Conservation (phyloP, 2,329 filamentous ascomycete species). For the Pleomassaria siparia region DNA sequence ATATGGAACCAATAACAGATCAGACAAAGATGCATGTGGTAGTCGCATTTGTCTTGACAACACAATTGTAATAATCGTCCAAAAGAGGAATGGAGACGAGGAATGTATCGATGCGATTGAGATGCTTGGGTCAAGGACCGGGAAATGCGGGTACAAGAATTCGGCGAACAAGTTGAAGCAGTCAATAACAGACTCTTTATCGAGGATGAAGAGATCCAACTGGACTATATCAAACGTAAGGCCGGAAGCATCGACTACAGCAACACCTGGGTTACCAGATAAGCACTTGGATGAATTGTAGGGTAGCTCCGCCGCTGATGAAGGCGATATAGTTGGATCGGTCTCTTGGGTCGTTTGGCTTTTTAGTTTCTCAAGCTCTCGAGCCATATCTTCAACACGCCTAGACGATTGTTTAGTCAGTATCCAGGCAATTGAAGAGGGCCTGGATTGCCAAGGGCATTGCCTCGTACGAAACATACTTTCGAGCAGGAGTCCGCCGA, state of each 20-base stretch:
- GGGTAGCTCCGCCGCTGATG: slow-evolving; percentile 9
- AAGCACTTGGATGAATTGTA: slow-evolving; percentile 14
- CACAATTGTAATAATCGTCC: slow-evolving; percentile 22
- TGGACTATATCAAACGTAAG: slow-evolving; percentile 13
- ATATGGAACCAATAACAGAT: slow-evolving; percentile 11
- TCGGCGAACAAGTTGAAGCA: slow-evolving; percentile 22
- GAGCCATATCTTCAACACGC: slow-evolving; percentile 28
- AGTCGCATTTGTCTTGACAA: slow-evolving; percentile 10
- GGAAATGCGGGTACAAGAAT: slow-evolving; percentile 23
- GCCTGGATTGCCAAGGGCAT: too few relatives aligned
- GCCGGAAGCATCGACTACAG: slow-evolving; percentile 13
- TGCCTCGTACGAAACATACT: slow-evolving; percentile 12
- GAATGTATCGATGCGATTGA: slow-evolving; percentile 17
- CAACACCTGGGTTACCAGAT: slow-evolving; percentile 7
- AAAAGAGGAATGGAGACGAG: slow-evolving; percentile 23
- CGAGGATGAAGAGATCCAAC: slow-evolving; percentile 15
- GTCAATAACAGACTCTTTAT: slow-evolving; percentile 14
- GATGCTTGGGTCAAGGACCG: slow-evolving; percentile 17
- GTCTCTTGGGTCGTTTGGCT: slow-evolving; percentile 12
- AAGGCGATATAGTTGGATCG: slow-evolving; percentile 17
- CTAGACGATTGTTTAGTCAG: slow-evolving; percentile 4
- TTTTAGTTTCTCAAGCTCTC: slow-evolving; percentile 20
- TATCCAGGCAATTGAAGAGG: too few relatives aligned
- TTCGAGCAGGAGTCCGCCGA: slow-evolving; percentile 25
- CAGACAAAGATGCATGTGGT: slow-evolving; percentile 8